These are phyloP conservation scores for Aspergillus taichungensis DNA, from an alignment of 495 filamentous ascomycete species.

Conservation along the genomic window DNA sequence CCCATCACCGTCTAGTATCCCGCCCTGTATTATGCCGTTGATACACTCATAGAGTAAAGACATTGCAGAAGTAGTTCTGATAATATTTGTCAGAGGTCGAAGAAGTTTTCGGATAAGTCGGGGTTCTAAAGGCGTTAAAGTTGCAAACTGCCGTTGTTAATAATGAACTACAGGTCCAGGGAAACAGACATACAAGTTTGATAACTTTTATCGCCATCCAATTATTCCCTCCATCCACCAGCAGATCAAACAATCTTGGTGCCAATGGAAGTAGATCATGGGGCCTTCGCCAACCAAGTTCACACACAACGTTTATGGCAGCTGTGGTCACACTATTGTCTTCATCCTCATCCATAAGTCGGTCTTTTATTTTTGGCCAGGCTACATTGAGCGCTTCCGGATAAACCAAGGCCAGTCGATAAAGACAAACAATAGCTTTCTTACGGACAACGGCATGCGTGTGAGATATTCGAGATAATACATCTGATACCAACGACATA, in stretches of 20 bases:
- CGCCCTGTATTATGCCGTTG: conserved; percentile 94
- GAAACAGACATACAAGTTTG: conserved; percentile 60
- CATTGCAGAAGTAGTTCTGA: conserved; percentile 91
- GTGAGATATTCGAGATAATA: conserved; percentile 79
- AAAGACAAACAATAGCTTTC: conserved; percentile 90
- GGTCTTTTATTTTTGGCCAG: conserved; percentile 95
- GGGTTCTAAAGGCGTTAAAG: conserved; percentile 85
- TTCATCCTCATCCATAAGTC: conserved; percentile 81
- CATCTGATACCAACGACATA: conserved; percentile 75
- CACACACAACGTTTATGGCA: conserved; percentile 93
- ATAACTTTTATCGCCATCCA: conserved; percentile 99
- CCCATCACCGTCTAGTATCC: conserved; percentile 73
- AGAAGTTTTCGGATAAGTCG: conserved; percentile 86
- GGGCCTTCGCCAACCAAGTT: conserved; percentile 87
- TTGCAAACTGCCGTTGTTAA: conserved; percentile 65
- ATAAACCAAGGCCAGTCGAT: conserved; percentile 85
- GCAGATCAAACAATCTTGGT: conserved; percentile 80
- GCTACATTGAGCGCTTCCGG: conserved; percentile 85
- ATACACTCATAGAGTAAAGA: conserved; percentile 96
- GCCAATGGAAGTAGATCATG: conserved; percentile 90
- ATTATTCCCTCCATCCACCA: conserved; percentile 92
- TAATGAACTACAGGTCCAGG: neutral
- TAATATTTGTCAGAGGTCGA: conserved; percentile 86
- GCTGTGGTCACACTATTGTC: conserved; percentile 92
- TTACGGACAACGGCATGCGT: conserved; percentile 77